phyloP scores from a whole-genome alignment of 768 basidiomycete species.

The Leccinum longicurvipes region DNA sequence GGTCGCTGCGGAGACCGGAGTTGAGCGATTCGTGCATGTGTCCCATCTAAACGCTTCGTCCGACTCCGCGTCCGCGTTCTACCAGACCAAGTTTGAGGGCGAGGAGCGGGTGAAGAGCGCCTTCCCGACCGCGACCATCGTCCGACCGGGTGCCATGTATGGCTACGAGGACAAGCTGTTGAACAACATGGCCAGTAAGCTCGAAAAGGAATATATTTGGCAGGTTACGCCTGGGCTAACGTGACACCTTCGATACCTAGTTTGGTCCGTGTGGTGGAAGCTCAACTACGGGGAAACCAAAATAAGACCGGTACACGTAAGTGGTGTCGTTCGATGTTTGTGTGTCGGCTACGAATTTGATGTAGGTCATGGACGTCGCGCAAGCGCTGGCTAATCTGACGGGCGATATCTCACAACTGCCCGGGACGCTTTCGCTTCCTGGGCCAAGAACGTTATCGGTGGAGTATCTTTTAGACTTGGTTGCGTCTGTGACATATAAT shows the following conservation, averaged over 20 bases:
- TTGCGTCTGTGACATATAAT: conserved; percentile 75
- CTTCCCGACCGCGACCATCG: conserved; percentile 84
- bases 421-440: conserved; percentile 76
- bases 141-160: conserved; percentile 81
- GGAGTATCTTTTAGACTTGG: conserved; percentile 76
- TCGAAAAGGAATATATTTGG: conserved; percentile 2
- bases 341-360: conserved; percentile 13
- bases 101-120: conserved; percentile 81
- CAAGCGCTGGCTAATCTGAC: conserved; percentile 83
- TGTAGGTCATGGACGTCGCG: conserved; percentile 89
- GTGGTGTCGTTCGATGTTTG: conserved; percentile 30
- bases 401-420: conserved; percentile 48
- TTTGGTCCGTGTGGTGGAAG: conserved; percentile 92
- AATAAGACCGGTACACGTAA: conserved; percentile 89
- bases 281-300: conserved; percentile 85
- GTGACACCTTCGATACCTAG: conserved; percentile 29
- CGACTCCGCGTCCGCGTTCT: conserved; percentile 77
- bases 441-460: conserved; percentile 86
- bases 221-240: conserved; percentile 9
- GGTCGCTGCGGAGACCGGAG: conserved; percentile 71
- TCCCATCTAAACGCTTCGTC: conserved; percentile 91
- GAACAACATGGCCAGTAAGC: conserved; percentile 87
- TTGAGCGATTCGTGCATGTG: conserved; percentile 86
- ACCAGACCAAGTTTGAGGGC: conserved; percentile 85
- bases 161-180: conserved; percentile 95